Evolutionary conservation across 2,329 filamentous ascomycete genomes (phyloP).

Genomic region (Coniella vitis): DNA sequence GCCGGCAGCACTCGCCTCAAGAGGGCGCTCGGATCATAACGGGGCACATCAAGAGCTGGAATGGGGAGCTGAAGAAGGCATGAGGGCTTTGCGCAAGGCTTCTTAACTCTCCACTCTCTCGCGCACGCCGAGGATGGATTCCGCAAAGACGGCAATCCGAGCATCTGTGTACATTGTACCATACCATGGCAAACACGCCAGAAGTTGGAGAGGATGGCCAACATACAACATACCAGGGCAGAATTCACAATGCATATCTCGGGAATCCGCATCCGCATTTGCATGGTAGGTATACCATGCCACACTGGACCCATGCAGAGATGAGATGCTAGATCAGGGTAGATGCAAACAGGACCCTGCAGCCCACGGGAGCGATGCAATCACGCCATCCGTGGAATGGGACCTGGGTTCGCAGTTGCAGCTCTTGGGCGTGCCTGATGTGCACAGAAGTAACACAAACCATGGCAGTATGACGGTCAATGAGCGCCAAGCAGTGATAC

Average conservation of each 20-base stretch:
- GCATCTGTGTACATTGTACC: background rate
- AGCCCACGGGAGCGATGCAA: constrained; percentile 2
- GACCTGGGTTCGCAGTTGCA: background rate
- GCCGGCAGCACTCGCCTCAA: constrained; percentile 86
- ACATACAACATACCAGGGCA: too few relatives aligned
- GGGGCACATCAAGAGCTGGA: constrained; percentile 70
- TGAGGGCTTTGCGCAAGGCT: background rate
- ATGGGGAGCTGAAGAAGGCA: background rate
- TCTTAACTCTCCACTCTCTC: constrained; percentile 7
- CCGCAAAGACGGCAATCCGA: background rate
- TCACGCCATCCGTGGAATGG: constrained; percentile 5
- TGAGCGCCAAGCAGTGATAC: too few relatives aligned
- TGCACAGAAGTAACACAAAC: too few relatives aligned
- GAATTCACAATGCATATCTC: background rate
- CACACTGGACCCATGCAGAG: background rate
- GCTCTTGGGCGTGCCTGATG: background rate
- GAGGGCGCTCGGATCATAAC: constrained; percentile 77
- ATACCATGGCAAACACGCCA: too few relatives aligned
- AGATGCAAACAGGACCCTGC: background rate
- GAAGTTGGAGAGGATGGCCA: too few relatives aligned
- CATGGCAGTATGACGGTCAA: too few relatives aligned
- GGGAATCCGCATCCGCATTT: background rate
- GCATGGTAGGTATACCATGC: background rate
- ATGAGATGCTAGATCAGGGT: constrained; percentile 6
- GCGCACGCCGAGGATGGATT: background rate